Percentiles rank a stretch among this genome's conserved stretches.
These are phyloP conservation scores for Mucor saturninus DNA, from an alignment of 371 early-diverging fungal genomes.

Conservation along the genomic window DNA sequence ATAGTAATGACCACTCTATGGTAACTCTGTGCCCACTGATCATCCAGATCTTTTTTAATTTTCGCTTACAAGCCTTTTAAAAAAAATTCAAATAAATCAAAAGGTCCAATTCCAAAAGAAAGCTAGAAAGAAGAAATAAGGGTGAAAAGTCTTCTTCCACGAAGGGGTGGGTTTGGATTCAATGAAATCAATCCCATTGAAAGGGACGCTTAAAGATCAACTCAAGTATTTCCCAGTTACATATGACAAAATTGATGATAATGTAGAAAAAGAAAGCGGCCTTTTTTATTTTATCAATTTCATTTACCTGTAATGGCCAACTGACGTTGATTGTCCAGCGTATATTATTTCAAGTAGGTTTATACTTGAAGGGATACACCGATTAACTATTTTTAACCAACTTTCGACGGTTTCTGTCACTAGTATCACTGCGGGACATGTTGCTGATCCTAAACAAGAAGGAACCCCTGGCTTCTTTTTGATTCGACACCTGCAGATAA, in stretches of 20 bases:
- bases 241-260: background rate
- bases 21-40: too few species aligned
- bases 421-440: background rate
- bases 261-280: conserved; percentile 9
- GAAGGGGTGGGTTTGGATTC: conserved; percentile 14
- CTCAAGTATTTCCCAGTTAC: background rate
- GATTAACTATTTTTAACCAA: background rate
- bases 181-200: background rate
- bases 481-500: conserved; percentile 12
- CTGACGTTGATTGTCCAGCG: background rate
- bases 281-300: background rate
- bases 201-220: background rate
- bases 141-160: conserved; percentile 1
- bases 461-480: conserved; percentile 20
- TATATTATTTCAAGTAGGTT: background rate
- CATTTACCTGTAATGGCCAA: background rate
- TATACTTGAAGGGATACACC: background rate
- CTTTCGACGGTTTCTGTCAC: conserved; percentile 8
- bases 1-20: too few species aligned
- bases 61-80: background rate
- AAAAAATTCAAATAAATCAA: background rate
- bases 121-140: background rate
- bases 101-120: conserved; percentile 6
- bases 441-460: background rate
- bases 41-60: background rate